Base-by-base conservation (phyloP, 2,329 filamentous ascomycete species). In the Spiromastix sp. region DNA sequence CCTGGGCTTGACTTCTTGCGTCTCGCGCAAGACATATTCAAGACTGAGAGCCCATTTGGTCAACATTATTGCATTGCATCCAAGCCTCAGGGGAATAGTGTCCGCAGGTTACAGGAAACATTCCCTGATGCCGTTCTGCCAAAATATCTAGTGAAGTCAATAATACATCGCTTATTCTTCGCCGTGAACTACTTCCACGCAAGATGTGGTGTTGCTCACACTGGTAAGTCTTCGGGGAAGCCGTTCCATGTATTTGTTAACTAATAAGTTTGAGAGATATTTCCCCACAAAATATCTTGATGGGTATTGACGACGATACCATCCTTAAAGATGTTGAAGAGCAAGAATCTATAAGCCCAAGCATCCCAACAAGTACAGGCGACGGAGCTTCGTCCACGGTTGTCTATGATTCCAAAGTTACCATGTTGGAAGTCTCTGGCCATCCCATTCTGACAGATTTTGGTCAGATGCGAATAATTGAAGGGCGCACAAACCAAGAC, bases 31-130 rank as follows among this genome's bases (percentile, higher is more conserved):
- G 47, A 51, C 15, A 45, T 48, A n/a, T 52, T 51, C 30, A 37
- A 51, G 26, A 32, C 48, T 30, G 37, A 47, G 12, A 34, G 39
- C 3, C n/a, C n/a, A n/a, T n/a, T n/a, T n/a, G 42, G 38, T 7
- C 29, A 17, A 5, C 48, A 54, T 40, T 43, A 49, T 12, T 55
- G 52, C 31, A 48, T 55, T 24, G 43, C 39, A 2, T 41, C 37
- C 2, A 40, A 46, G 20, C 45, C 48, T 9, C 46, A 53, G 27
- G 47, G 50, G 11, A 28, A 36, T 18, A 50, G 50, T 36, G 16
- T 52, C 31, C 44, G 46, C 24, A 32, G 27, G 12, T 34, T 54
- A 20, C 48, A 48, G 29, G 37, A 43, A 18, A 36, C 32, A 9
- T 49, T 49, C 27, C 36, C 41, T 1, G 36, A 51, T 25, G 45